Percentiles rank a stretch among this genome's conserved stretches.
Conservation (phyloP, 495 filamentous ascomycete genomes). For the Pyrenula massariospora region DNA sequence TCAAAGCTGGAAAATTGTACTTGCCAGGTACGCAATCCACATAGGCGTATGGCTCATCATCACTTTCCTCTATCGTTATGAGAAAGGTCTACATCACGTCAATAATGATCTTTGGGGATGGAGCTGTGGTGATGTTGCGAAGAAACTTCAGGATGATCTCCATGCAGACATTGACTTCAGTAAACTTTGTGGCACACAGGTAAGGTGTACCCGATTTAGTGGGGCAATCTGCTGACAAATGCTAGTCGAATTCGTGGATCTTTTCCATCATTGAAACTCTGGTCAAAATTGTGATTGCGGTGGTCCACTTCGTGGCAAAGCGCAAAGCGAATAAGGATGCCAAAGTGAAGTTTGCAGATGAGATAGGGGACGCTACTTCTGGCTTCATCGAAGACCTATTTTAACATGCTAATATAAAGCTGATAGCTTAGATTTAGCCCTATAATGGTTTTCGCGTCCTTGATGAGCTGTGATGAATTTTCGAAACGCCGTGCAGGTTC, state of each 20-base stretch:
- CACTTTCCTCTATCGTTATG: slow-evolving; percentile 7
- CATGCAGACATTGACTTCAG: slow-evolving; percentile 1
- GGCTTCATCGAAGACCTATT: slow-evolving; percentile 5
- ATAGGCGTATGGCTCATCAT: slow-evolving; percentile 7
- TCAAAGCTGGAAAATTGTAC: slow-evolving; percentile 9
- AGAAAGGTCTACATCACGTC: slow-evolving; percentile 3
- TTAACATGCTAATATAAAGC: neutral
- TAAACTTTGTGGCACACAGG: slow-evolving; percentile 1
- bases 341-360: slow-evolving; percentile 7
- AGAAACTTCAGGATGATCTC: neutral
- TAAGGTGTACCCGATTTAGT: neutral
- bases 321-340: slow-evolving; percentile 4
- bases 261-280: slow-evolving; percentile 6
- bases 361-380: slow-evolving; percentile 4
- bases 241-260: slow-evolving; percentile 6
- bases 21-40: slow-evolving; percentile 6
- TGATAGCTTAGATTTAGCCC: no score
- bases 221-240: neutral
- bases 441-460: no score
- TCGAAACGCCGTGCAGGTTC: no score
- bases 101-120: slow-evolving; percentile 12
- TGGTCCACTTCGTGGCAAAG: slow-evolving; percentile 7
- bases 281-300: slow-evolving; percentile 6
- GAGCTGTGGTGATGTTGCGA: slow-evolving; percentile 2
- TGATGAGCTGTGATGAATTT: no score